A percentile compares a stretch with the other conserved stretches of the same genome.
These are phyloP conservation scores for Glycine soja DNA, from an alignment of 306 rosid genomes.

Conservation along the genomic window DNA sequence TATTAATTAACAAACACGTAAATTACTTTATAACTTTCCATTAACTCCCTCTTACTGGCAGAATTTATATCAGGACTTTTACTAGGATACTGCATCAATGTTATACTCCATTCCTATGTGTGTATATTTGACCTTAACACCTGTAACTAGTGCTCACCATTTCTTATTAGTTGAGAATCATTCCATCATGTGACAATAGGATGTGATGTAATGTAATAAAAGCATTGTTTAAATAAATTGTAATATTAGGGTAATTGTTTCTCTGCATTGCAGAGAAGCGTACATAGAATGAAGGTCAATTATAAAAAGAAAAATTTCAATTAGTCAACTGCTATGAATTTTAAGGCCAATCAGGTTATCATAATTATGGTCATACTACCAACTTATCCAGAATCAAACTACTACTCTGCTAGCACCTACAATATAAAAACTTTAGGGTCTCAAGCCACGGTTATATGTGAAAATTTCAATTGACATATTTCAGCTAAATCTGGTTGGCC, in stretches of 20 bases:
- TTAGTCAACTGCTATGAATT: not conserved
- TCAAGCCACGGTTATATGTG: not conserved
- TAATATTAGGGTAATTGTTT: not conserved
- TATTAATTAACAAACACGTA: not conserved
- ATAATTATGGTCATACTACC: slow-evolving; percentile 4
- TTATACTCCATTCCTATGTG: not conserved
- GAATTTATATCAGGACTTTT: not conserved
- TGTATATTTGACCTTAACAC: slow-evolving; percentile 3
- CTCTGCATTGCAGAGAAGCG: not conserved
- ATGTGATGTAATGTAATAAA: not conserved
- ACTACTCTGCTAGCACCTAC: not conserved
- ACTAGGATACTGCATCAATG: not conserved
- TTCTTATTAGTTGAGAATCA: not conserved
- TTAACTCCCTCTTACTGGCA: not conserved
- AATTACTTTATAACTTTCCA: not conserved
- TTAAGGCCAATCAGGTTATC: slow-evolving; percentile 12
- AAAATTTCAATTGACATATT: not conserved
- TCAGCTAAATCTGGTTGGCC: not conserved
- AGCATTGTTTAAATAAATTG: not conserved
- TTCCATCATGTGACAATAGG: not conserved
- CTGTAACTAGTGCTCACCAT: not conserved
- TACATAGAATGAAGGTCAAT: not conserved
- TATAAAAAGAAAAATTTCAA: not conserved
- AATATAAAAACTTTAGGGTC: not conserved
- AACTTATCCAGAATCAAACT: not conserved